Conservation (phyloP, 106 monocot species). For the Vanilla planifolia region DNA sequence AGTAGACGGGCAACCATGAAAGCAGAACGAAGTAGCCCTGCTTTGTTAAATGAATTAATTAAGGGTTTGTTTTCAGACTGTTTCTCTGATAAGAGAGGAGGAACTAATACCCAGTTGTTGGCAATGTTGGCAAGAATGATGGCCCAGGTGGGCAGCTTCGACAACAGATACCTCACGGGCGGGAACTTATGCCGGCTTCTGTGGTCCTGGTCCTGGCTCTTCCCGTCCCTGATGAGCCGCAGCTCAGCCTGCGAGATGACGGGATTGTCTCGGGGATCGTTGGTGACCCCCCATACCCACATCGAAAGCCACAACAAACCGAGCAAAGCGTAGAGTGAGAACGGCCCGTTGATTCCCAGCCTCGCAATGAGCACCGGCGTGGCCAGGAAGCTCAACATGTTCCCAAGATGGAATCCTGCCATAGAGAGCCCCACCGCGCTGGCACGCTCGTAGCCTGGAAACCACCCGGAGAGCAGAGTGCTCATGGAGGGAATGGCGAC, state of each 20-base stretch:
- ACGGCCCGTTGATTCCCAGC: constrained; percentile 53
- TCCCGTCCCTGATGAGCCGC: constrained; percentile 42
- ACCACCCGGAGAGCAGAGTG: constrained; percentile 85
- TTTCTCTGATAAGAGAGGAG: too few species aligned
- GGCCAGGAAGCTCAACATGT: constrained; percentile 66
- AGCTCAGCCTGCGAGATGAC: constrained; percentile 39
- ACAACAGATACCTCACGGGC: constrained; percentile 42
- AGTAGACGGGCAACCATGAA: constrained; percentile 96
- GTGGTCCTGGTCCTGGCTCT: constrained; percentile 6
- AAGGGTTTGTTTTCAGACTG: too few species aligned
- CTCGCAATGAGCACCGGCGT: constrained; percentile 58
- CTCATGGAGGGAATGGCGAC: constrained; percentile 90
- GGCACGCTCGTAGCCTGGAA: constrained; percentile 66
- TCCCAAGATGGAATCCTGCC: constrained; percentile 97
- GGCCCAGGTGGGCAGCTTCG: constrained; percentile 70
- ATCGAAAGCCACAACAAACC: constrained; percentile 63
- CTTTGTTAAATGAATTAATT: too few species aligned
- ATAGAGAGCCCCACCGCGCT: constrained; percentile 88
- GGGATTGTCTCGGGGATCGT: constrained; percentile 45
- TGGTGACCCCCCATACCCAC: constrained; percentile 32
- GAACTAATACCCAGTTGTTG: constrained; percentile 96
- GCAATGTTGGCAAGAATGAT: constrained; percentile 74
- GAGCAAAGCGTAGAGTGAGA: constrained; percentile 50
- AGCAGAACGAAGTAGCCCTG: constrained; percentile 97
- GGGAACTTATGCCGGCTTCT: constrained; percentile 15